Evolutionary conservation across 2,329 filamentous ascomycete species (phyloP).

Genomic region (Chalaropsis thielavioides): DNA sequence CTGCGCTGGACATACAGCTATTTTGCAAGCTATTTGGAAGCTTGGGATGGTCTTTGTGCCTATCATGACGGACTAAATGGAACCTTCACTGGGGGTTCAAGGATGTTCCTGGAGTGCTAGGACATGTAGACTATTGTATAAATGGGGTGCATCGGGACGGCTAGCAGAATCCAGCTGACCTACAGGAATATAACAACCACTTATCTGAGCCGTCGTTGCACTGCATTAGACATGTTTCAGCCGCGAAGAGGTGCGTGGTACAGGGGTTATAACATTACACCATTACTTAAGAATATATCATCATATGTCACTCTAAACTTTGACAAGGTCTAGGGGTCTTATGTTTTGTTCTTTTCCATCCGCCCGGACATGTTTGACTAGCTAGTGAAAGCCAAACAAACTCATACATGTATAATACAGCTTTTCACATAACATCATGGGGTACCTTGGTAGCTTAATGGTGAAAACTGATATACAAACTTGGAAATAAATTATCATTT

Average conservation of each 20-base stretch:
- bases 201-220: background rate
- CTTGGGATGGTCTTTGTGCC: background rate
- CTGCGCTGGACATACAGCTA: background rate
- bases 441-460: background rate
- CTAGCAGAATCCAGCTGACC: too few relatives aligned
- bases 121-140: too few relatives aligned
- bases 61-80: background rate
- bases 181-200: background rate
- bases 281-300: too few relatives aligned
- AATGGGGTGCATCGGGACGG: background rate
- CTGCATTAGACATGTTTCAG: background rate
- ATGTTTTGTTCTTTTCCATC: too few relatives aligned
- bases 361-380: too few relatives aligned
- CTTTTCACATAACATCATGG: background rate
- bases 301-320: too few relatives aligned
- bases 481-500: background rate
- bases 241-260: background rate
- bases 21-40: background rate
- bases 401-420: too few relatives aligned
- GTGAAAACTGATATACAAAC: background rate
- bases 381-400: too few relatives aligned
- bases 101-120: background rate
- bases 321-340: too few relatives aligned
- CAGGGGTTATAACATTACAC: background rate
- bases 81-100: background rate